Base-by-base conservation (phyloP, 1,284 basidiomycete genomes). In the Gomphus sp. region DNA sequence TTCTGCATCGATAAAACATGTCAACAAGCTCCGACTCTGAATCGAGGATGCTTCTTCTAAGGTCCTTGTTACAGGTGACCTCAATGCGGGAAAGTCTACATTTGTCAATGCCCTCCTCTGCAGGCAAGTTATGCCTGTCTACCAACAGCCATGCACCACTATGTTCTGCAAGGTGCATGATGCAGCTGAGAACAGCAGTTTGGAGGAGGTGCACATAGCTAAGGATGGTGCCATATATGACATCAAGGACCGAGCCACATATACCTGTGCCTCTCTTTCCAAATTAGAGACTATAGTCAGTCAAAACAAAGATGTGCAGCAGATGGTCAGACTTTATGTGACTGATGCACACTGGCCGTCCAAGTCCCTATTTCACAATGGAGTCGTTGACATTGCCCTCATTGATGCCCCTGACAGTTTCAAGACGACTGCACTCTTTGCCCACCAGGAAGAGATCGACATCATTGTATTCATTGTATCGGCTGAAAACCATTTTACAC, bases 1-100 rank as follows among this genome's bases (percentile, higher is more conserved):
- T 67, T 75, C 77, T n/a, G 75, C 84, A 28, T 84, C 93, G 7
- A 73, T 91, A 55, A 78, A 79, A 12, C 95, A 99, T 68, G 83
- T 99, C 60, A 81, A 89, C 63, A 90, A 89, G 66, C 85, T 99
- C 62, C 85, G 88, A 54, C 79, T 83, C 59, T 89, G 97, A 52
- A 87, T 99, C 18, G 80, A 90, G 69, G 96, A 98, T 71, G 93
- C 86, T 2, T 91, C 93, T 12, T 96, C 93, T 65, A 94, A 98
- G 70, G 95, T 99, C 50, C 84, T 99, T 62, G 93, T 99, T 62
- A 99, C 97, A n/a, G 97, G 97, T 64, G 97, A 99, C 71, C 80
- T 99, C 61, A 99, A 99, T 70, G 91, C 97, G 36, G 97, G 97
- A 67, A 99, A 99, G 74, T 98, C 94, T 37, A 99, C 97, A 0